phyloP scores from a whole-genome alignment of 805 yeast species.

The Priceomyces medius region DNA sequence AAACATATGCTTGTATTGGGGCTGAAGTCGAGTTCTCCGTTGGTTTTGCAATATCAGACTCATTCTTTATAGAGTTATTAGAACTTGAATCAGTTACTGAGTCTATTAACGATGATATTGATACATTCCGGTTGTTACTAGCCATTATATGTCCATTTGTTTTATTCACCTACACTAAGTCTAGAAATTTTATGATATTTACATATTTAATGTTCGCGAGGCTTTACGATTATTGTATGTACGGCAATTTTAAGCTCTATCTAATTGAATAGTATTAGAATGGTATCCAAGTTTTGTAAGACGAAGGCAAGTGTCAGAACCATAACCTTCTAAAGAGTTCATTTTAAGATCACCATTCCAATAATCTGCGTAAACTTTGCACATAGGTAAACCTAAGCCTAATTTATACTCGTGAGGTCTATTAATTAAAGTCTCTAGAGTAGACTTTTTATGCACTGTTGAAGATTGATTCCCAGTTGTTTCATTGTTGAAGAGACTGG shows the following conservation, averaged over 20 bases:
- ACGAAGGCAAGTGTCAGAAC: constrained; percentile 82
- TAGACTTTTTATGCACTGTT: constrained; percentile 41
- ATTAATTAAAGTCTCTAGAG: constrained; percentile 62
- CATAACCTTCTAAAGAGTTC: constrained; percentile 85
- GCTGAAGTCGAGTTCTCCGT: neutral
- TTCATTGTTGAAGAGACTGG: constrained; percentile 23
- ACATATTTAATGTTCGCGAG: neutral
- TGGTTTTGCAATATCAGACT: neutral
- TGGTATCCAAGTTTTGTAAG: constrained; percentile 75
- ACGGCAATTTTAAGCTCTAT: constrained; percentile 51
- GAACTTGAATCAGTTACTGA: constrained; percentile 11
- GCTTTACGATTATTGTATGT: neutral
- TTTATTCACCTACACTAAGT: neutral
- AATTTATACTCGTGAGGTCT: constrained; percentile 74
- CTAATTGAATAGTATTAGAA: constrained; percentile 63
- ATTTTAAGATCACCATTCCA: constrained; percentile 92
- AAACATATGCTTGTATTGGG: constrained; percentile 22
- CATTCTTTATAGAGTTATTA: neutral
- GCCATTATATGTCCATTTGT: constrained; percentile 11
- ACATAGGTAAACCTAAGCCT: constrained; percentile 90
- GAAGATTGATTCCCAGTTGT: constrained; percentile 41
- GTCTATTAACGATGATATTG: constrained; percentile 32
- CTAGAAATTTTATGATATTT: neutral
- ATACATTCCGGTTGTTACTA: constrained; percentile 27
- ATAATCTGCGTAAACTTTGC: constrained; percentile 89